These are phyloP conservation scores for Porphyra umbilicalis DNA, from an alignment of 31 red algal species.

Conservation along the genomic window DNA sequence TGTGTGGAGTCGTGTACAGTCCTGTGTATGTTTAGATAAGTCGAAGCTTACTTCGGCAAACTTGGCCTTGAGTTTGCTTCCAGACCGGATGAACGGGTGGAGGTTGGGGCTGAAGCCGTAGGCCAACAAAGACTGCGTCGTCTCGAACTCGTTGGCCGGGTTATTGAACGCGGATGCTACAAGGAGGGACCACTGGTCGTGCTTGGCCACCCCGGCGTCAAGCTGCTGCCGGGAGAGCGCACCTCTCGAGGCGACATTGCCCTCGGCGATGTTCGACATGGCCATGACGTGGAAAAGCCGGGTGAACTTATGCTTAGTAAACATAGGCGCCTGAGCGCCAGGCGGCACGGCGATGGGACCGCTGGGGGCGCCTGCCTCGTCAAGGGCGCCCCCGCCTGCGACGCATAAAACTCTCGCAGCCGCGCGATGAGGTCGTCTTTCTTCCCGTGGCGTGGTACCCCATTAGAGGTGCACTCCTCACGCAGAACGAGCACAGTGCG, in stretches of 20 bases:
- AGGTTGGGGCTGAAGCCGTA: not conserved
- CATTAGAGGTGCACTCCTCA: too few relatives aligned
- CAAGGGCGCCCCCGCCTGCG: too few relatives aligned
- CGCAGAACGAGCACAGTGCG: too few relatives aligned
- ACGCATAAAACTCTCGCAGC: too few relatives aligned
- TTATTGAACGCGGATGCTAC: not conserved
- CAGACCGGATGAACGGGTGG: not conserved
- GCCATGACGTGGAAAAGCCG: not conserved
- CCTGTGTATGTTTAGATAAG: too few relatives aligned
- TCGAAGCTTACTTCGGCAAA: not conserved
- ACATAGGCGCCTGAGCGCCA: too few relatives aligned
- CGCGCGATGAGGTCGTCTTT: too few relatives aligned
- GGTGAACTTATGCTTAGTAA: not conserved
- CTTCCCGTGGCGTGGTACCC: too few relatives aligned
- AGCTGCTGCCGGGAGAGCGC: not conserved
- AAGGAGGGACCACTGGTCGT: not conserved
- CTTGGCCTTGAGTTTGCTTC: not conserved
- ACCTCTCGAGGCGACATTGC: not conserved
- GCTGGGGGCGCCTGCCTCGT: too few relatives aligned
- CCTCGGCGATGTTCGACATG: not conserved
- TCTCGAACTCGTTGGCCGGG: not conserved
- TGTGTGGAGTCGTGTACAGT: too few relatives aligned
- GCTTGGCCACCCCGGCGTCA: not conserved
- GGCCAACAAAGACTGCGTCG: too few relatives aligned
- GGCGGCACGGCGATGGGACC: too few relatives aligned